Evolutionary conservation across 306 rosid species (phyloP).

Genomic region (Begonia fuchsioides): DNA sequence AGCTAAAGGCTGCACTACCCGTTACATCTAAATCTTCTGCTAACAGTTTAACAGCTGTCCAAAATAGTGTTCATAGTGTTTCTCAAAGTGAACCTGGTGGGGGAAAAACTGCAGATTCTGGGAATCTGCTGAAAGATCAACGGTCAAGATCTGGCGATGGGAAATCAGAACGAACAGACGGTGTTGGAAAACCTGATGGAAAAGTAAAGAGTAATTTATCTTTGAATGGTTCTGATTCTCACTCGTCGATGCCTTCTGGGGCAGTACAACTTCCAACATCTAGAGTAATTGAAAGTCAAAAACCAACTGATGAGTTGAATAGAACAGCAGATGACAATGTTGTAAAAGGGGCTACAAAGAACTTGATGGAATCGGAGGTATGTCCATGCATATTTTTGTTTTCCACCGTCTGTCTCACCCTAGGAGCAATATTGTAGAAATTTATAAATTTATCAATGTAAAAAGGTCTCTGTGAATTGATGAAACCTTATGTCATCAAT

Average conservation of each 20-base stretch:
- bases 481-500: no score
- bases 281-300: constrained; percentile 53
- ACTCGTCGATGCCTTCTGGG: constrained; percentile 31
- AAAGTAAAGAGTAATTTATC: constrained; percentile 45
- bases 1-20: constrained; percentile 56
- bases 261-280: constrained; percentile 42
- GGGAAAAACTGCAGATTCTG: constrained; percentile 47
- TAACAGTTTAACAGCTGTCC: constrained; percentile 33
- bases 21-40: constrained; percentile 44
- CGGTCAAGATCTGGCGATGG: constrained; percentile 46
- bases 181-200: constrained; percentile 40
- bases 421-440: no score
- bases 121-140: constrained; percentile 47
- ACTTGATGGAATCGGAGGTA: constrained; percentile 59
- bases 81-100: constrained; percentile 49
- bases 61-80: constrained; percentile 28
- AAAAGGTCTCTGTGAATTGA: no score
- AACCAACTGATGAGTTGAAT: constrained; percentile 49
- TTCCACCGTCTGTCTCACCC: neutral
- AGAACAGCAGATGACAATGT: constrained; percentile 48
- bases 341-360: constrained; percentile 30
- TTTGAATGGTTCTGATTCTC: constrained; percentile 59
- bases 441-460: no score
- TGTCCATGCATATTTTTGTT: neutral
- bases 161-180: constrained; percentile 38